Evolutionary conservation across 768 basidiomycete genomes (phyloP), one percentile per base, ranked within the genome.

Genomic region (Serendipita sp.): DNA sequence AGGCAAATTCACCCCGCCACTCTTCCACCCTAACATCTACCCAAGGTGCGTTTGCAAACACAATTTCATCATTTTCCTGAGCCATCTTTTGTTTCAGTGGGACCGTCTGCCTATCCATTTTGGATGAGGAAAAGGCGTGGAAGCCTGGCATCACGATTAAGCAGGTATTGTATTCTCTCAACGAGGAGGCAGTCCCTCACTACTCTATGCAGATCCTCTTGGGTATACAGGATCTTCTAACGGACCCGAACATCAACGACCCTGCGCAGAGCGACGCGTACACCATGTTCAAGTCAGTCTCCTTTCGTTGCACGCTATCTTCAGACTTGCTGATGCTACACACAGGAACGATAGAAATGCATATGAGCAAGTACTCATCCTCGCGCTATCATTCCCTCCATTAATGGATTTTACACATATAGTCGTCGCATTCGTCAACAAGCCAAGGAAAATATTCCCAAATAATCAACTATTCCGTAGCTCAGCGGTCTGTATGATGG

Each of bases 41-140:
- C 96, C 96, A 0, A 98, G 95, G 53, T 48, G 17, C n/a, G 45
- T 28, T 28, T 28, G n/a, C n/a, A 17, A 9, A 5, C 14, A 38
- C 34, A 38, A 14, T 38, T 38, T 14, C 14, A 38, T 14, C 34
- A 38, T 48, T 28, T 3, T 9, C n/a, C n/a, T 17, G 17, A 48
- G 45, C 20, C 45, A 5, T 2, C n/a, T 48, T 28, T 48, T 1
- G 2, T n/a, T 20, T 20, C 45, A 48, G 45, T 31, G 96, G 96
- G 26, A 99, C 96, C 20, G 94, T 98, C 50, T 98, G 95, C 72
- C 78, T 99, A 30, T 97, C 94, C 11, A 99, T 99, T 70, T 75
- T 99, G 61, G 95, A 98, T 70, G 96, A 99, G 71, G 96, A 99
- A 74, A 98, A 99, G 72, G 86, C 86, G 1, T 99, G 96, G 96